Conservation (phyloP, 2,329 filamentous ascomycete species). For the Chrysoporthe austroafricana region DNA sequence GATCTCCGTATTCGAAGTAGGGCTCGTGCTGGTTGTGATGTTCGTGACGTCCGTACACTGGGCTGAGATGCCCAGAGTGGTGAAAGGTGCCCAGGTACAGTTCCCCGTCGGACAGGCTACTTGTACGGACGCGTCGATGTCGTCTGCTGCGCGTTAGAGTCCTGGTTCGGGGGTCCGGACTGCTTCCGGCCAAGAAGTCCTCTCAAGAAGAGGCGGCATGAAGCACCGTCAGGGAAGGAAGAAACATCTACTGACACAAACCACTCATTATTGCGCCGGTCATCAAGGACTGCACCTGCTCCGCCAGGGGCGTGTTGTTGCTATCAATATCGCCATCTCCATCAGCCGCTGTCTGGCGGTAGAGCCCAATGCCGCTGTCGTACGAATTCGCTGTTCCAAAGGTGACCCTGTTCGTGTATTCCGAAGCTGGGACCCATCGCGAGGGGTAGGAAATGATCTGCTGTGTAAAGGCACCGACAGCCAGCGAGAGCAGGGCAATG, state of each 20-base stretch:
- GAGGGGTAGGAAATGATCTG: background rate
- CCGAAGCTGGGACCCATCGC: background rate
- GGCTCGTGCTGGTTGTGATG: background rate
- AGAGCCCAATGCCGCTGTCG: conserved; percentile 3
- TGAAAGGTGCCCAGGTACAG: background rate
- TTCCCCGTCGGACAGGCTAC: background rate
- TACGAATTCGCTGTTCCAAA: background rate
- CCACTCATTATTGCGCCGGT: background rate
- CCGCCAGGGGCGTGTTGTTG: background rate
- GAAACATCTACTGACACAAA: background rate
- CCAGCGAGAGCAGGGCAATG: conserved; percentile 4
- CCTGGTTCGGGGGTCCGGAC: background rate
- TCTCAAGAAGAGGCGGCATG: background rate
- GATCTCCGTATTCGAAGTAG: background rate
- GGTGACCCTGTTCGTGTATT: background rate
- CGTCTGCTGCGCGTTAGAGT: background rate
- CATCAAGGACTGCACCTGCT: background rate
- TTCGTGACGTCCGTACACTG: background rate
- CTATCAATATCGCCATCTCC: background rate
- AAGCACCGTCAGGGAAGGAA: background rate
- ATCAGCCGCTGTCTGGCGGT: background rate
- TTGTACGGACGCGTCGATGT: background rate
- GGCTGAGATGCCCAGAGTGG: conserved; percentile 3
- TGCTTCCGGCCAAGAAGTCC: background rate
- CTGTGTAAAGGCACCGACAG: background rate